Percentiles rank a stretch among this genome's conserved stretches.
These are phyloP conservation scores for Hypoxylon rickii DNA, from an alignment of 495 filamentous ascomycete species.

Conservation along the genomic window DNA sequence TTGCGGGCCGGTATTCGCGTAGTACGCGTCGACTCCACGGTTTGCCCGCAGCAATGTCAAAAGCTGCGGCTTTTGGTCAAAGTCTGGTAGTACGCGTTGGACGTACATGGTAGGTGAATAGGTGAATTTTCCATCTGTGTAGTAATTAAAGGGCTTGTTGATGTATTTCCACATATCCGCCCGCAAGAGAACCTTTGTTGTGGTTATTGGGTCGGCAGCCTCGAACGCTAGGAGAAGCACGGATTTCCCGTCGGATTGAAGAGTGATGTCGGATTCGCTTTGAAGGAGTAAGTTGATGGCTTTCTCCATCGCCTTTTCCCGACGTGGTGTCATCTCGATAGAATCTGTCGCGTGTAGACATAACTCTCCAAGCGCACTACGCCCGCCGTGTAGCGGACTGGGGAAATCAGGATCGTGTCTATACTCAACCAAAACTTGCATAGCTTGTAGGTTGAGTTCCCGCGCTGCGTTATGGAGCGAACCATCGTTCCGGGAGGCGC, in stretches of 20 bases:
- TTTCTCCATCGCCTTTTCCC: slow-evolving; percentile 54
- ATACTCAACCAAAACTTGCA: slow-evolving; percentile 49
- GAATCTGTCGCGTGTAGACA: slow-evolving; percentile 50
- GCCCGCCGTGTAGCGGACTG: slow-evolving; percentile 51
- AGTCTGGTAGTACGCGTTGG: slow-evolving; percentile 39
- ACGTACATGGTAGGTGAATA: slow-evolving; percentile 55
- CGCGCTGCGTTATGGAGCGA: slow-evolving; percentile 55
- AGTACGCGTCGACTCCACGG: slow-evolving; percentile 51
- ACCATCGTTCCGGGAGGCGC: slow-evolving; percentile 52
- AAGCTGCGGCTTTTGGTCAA: slow-evolving; percentile 42
- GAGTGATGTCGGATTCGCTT: slow-evolving; percentile 45
- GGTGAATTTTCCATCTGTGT: slow-evolving; percentile 45
- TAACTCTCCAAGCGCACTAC: slow-evolving; percentile 54
- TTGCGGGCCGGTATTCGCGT: slow-evolving; percentile 51
- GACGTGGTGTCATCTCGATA: slow-evolving; percentile 40
- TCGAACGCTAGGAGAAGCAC: slow-evolving; percentile 51
- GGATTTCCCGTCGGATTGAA: slow-evolving; percentile 51
- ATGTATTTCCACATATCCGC: slow-evolving; percentile 52
- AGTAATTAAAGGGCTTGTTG: slow-evolving; percentile 51
- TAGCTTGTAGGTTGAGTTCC: slow-evolving; percentile 49
- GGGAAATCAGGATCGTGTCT: slow-evolving; percentile 56
- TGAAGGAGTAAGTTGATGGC: slow-evolving; percentile 49
- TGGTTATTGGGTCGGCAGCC: slow-evolving; percentile 48
- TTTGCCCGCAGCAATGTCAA: slow-evolving; percentile 47
- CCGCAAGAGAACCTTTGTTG: slow-evolving; percentile 49